phyloP scores from a whole-genome alignment of 2,329 filamentous ascomycete genomes.

The Fulvia fulva region DNA sequence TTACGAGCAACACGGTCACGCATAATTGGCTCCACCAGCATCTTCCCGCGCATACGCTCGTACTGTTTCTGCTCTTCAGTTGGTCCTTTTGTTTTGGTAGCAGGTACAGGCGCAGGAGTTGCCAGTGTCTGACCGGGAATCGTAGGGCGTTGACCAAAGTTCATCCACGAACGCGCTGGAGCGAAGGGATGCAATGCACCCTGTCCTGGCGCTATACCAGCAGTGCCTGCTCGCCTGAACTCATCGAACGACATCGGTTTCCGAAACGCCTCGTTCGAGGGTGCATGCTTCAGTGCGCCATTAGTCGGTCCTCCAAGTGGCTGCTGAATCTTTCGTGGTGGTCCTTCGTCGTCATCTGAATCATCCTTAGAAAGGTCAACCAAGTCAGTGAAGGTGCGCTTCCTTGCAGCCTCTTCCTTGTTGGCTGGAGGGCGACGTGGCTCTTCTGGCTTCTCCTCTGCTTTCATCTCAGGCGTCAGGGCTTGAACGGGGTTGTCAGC shows the following conservation, averaged over 20 bases:
- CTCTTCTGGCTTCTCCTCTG: constrained; percentile 22
- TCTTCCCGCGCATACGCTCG: constrained; percentile 31
- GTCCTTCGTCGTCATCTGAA: constrained; percentile 45
- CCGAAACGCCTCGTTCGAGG: constrained; percentile 9
- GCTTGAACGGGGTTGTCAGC: constrained; percentile 3
- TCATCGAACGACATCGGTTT: constrained; percentile 18
- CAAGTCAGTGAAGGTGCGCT: constrained; percentile 52
- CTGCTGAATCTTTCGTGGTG: constrained; percentile 36
- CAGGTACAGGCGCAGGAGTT: background rate
- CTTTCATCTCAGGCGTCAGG: constrained; percentile 18
- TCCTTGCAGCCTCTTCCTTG: constrained; percentile 55
- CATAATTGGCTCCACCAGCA: constrained; percentile 45
- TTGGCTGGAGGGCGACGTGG: constrained; percentile 37
- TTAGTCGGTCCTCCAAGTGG: constrained; percentile 8
- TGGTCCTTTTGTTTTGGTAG: constrained; percentile 25
- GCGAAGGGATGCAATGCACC: background rate
- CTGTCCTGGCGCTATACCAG: background rate
- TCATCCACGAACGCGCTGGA: background rate
- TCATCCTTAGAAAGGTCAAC: constrained; percentile 47
- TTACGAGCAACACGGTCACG: constrained; percentile 46
- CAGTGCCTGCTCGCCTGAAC: constrained; percentile 6
- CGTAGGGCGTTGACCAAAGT: background rate
- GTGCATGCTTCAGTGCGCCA: constrained; percentile 3
- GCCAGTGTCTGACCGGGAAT: background rate
- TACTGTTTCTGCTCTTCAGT: constrained; percentile 27